These are phyloP conservation scores for Mangifera indica DNA, from an alignment of 345 rosid species.

Conservation along the genomic window DNA sequence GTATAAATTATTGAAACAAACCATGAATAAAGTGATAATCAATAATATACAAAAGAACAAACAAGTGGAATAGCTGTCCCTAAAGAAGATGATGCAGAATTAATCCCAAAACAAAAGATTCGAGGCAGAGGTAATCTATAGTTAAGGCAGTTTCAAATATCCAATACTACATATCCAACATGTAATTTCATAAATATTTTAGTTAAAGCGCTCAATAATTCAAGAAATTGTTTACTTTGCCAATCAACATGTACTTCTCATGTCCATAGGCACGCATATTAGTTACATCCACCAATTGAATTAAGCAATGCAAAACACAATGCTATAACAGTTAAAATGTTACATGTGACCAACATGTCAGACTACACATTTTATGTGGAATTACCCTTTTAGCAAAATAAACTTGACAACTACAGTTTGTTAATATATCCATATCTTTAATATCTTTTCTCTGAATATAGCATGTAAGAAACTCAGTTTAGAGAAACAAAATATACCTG, in stretches of 20 bases:
- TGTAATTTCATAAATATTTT: no score
- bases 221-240: neutral
- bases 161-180: neutral
- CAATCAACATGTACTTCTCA: neutral
- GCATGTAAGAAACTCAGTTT: neutral
- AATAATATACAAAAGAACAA: neutral
- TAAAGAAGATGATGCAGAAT: neutral
- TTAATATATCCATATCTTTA: neutral
- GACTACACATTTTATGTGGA: neutral
- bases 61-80: no score
- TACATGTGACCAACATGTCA: neutral
- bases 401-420: neutral
- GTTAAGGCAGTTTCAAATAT: constrained; percentile 1
- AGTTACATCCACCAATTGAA: neutral
- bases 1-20: neutral
- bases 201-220: neutral
- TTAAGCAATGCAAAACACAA: neutral
- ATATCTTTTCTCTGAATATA: neutral
- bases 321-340: neutral
- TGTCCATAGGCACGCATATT: neutral
- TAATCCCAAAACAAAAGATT: neutral
- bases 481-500: constrained; percentile 40
- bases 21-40: neutral
- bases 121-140: neutral
- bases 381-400: neutral